Base-by-base conservation (phyloP, 2,329 filamentous ascomycete genomes). In the Myriangium duriaei region DNA sequence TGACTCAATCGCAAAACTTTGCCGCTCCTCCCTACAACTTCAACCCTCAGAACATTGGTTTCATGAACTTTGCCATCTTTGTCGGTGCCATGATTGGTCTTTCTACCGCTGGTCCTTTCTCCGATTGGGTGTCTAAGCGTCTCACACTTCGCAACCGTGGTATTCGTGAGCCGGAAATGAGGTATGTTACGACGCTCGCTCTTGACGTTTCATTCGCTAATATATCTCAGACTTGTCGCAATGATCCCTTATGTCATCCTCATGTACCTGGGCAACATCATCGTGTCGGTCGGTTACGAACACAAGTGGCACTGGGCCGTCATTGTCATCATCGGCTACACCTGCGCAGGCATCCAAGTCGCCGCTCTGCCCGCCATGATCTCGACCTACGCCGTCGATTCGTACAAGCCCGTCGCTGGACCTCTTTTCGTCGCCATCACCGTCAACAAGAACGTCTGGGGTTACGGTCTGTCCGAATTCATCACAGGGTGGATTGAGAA, bases 381-480 rank as follows among this genome's bases (percentile, higher is more conserved):
- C 4, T 69, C 62, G 21, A 74, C 61, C 2, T 78, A 78, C 48
- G 71, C 72, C 0, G 67, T 79, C 11, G 75, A 79, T 51, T 69
- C 65, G 40, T 79, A 79, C 54, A 79, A 78, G 55, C 71, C 74
- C 0, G 68, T 77, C 2, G 65, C 73, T 0, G 73, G 74, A 3
- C 66, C 63, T 2, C 57, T 78, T 33, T 73, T 78, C 50, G 72
- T 77, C 0, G 61, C 67, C 5, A 69, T 75, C 45, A 78, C 73
- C 0, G 71, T 78, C 32, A 74, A 75, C 49, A 78, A 78, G 59
- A 77, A 77, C 40, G 39, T 76, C 0, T 76, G 71, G 70, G 73
- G 74, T 1, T 77, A 75, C 50, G 72, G 72, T 0, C 37, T 36
- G 31, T 14, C 45, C 12, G 49, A 55, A 24, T 58, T 56, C 44